A percentile compares a stretch with the other conserved stretches of the same genome.
Evolutionary conservation across 768 basidiomycete genomes (phyloP).

Genomic region (Serendipita sp.): DNA sequence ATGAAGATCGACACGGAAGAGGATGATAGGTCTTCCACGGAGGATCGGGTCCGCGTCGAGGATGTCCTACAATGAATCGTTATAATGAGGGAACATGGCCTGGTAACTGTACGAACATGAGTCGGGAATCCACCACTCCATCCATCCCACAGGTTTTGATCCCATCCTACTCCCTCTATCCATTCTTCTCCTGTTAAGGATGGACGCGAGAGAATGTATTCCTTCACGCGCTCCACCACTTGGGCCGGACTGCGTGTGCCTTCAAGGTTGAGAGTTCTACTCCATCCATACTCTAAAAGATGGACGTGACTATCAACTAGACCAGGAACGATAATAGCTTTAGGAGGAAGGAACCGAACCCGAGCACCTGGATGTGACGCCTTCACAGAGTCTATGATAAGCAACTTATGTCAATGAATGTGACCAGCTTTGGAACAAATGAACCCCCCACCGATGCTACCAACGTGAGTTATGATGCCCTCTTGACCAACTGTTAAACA

Average conservation of each 20-base stretch:
- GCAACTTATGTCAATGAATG: constrained; percentile 6
- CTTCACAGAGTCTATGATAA: constrained; percentile 14
- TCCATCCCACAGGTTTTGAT: constrained; percentile 46
- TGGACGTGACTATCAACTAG: constrained; percentile 73
- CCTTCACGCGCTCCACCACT: constrained; percentile 42
- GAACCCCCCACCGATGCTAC: constrained; percentile 35
- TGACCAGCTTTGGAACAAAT: constrained; percentile 12
- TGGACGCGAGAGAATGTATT: constrained; percentile 42
- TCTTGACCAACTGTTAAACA: constrained; percentile 33
- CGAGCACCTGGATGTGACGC: constrained; percentile 26
- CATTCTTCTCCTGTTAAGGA: constrained; percentile 44
- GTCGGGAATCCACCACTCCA: constrained; percentile 29
- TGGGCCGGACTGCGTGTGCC: constrained; percentile 49
- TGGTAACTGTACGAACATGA: background rate
- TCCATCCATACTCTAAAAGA: constrained; percentile 57
- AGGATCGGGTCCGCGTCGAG: constrained; percentile 57
- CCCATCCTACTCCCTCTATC: constrained; percentile 87
- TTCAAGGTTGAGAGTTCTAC: constrained; percentile 47
- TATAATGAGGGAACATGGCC: background rate
- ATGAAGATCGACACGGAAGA: constrained; percentile 69
- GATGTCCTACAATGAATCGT: constrained; percentile 35
- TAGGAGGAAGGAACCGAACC: constrained; percentile 27
- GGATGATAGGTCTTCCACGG: constrained; percentile 49
- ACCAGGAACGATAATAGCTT: constrained; percentile 53
- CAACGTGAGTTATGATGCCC: constrained; percentile 32